A percentile compares a stretch with the other conserved stretches of the same genome.
phyloP scores from a whole-genome alignment of 495 filamentous ascomycete species.

The Podospora anserina region DNA sequence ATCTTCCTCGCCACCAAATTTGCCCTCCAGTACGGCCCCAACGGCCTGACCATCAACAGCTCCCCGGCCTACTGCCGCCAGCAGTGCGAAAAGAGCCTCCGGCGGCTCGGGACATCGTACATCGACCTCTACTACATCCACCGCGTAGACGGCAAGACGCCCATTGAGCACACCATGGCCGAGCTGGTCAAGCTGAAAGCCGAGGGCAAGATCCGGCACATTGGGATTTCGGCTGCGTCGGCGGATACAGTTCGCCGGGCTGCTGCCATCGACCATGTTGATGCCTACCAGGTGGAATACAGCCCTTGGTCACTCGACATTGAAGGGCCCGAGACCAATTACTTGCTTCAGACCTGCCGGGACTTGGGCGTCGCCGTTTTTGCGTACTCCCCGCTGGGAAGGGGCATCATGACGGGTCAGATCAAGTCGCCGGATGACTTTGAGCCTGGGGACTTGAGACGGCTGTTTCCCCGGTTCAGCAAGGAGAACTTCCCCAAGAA shows the following conservation, averaged over 20 bases:
- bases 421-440: slow-evolving; percentile 36
- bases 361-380: slow-evolving; percentile 50
- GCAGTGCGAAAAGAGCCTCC: slow-evolving; percentile 52
- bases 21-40: slow-evolving; percentile 28
- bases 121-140: slow-evolving; percentile 66
- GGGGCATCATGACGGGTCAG: slow-evolving; percentile 46
- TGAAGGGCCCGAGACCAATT: slow-evolving; percentile 35
- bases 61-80: slow-evolving; percentile 52
- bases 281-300: slow-evolving; percentile 50
- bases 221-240: slow-evolving; percentile 47
- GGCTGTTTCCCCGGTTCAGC: slow-evolving; percentile 41
- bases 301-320: slow-evolving; percentile 44
- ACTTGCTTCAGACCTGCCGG: slow-evolving; percentile 41
- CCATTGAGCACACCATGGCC: slow-evolving; percentile 63
- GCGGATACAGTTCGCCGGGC: slow-evolving; percentile 42
- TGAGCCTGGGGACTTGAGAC: slow-evolving; percentile 41
- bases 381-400: slow-evolving; percentile 48
- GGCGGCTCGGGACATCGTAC: slow-evolving; percentile 46
- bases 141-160: slow-evolving; percentile 51
- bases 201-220: slow-evolving; percentile 51
- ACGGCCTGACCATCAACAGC: slow-evolving; percentile 35
- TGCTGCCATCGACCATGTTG: slow-evolving; percentile 34
- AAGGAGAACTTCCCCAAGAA: slow-evolving; percentile 57
- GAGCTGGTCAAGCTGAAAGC: slow-evolving; percentile 46
- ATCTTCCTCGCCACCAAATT: slow-evolving; percentile 61